Evolutionary conservation across 441 rosid genomes (phyloP), one percentile per base, ranked within the genome.

Genomic region (Aquilaria agallochum): DNA sequence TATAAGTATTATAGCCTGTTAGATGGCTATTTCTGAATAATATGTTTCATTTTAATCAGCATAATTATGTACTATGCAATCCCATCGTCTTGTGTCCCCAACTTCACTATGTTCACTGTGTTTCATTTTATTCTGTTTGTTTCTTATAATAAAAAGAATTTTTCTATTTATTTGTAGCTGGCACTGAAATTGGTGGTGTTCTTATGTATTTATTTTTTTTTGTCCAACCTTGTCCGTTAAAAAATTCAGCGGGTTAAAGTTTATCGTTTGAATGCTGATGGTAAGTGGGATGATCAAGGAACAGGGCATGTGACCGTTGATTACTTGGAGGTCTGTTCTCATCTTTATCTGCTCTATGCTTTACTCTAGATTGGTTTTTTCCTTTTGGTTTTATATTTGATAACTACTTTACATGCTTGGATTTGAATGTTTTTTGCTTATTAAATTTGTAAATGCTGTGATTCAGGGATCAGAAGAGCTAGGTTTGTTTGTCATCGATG

Each of bases 201-300:
- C 60, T 57, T 40, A 51, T 3, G 50, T 48, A 63, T 52, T 11
- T 53, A 36, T 65, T 53, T 40, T 47, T 46, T 55, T 65, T 50
- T 14, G 20, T 53, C 15, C 27, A 55, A 20, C 27, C 27, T 20
- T 20, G 27, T 20, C 27, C 45, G 5, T 40, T 40, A 40, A 40
- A 31, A 31, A 69, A 73, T 79, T 69, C 87, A 95, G 98, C 84
- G 99, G 53, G 97, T 95, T 74, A 95, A 95, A 76, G 90, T 95
- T 31, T 95, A 95, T 68, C 97, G 94, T 67, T 73, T 95, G 62
- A 90, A 76, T 53, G 95, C 88, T 50, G 92, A 90, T 80, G 97
- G 98, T 65, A 95, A 90, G 80, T 95, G 99, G 98, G 99, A 92
- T 76, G 97, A 95, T 70, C 99, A 87, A 74, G 99, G 99, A 67